Percentiles rank a stretch among this genome's conserved stretches.
Conservation (phyloP, 768 basidiomycete species). For the Pilatotrama ljubarskyi region DNA sequence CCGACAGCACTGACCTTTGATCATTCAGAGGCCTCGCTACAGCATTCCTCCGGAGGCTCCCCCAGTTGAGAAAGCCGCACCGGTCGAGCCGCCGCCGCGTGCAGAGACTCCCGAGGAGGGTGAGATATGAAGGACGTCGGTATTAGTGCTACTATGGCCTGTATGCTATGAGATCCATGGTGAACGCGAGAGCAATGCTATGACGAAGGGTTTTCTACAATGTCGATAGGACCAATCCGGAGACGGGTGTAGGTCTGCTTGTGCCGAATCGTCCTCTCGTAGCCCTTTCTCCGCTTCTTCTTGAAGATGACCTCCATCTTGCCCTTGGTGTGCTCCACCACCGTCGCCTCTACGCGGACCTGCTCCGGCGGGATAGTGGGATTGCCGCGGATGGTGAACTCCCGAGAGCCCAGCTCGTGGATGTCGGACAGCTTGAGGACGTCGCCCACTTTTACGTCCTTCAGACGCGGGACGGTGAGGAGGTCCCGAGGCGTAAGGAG, state of each 20-base stretch:
- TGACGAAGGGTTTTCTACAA: slow-evolving; percentile 38
- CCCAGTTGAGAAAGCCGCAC: slow-evolving; percentile 38
- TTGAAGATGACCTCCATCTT: slow-evolving; percentile 90
- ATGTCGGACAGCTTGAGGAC: slow-evolving; percentile 80
- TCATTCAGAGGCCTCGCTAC: slow-evolving; percentile 23
- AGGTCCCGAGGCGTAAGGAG: slow-evolving; percentile 88
- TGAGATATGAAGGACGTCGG: slow-evolving; percentile 56
- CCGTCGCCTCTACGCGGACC: slow-evolving; percentile 81
- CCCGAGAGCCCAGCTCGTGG: slow-evolving; percentile 93
- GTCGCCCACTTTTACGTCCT: slow-evolving; percentile 84
- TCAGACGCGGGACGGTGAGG: slow-evolving; percentile 90
- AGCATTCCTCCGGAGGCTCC: slow-evolving; percentile 44
- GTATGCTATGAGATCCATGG: slow-evolving; percentile 15
- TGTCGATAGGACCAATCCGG: slow-evolving; percentile 79
- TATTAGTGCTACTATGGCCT: slow-evolving; percentile 1
- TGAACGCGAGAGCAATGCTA: slow-evolving; percentile 25
- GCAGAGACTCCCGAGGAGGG: slow-evolving; percentile 88
- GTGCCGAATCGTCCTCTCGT: slow-evolving; percentile 89
- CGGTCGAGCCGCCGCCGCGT: slow-evolving; percentile 34
- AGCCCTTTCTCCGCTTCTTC: slow-evolving; percentile 98
- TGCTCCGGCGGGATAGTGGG: slow-evolving; percentile 64
- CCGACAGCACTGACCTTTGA: not conserved
- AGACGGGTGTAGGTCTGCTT: slow-evolving; percentile 97
- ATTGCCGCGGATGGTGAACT: slow-evolving; percentile 86
- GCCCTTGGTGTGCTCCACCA: slow-evolving; percentile 97